Percentiles rank a stretch among this genome's conserved stretches.
Evolutionary conservation across 495 filamentous ascomycete species (phyloP).

Genomic region (Pseudevernia furfuracea): DNA sequence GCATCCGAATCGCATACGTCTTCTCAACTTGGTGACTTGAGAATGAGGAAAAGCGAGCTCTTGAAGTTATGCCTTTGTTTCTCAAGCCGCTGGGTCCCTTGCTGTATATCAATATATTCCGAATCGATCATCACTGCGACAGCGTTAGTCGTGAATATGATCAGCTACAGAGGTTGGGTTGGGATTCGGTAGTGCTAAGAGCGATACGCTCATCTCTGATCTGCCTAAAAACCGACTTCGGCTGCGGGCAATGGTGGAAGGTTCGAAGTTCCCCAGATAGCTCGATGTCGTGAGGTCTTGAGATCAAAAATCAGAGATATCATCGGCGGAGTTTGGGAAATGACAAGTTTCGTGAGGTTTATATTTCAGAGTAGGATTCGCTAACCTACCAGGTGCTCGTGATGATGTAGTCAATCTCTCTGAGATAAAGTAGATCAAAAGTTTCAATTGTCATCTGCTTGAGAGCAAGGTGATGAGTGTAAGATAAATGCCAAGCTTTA

Average conservation of each 20-base stretch:
- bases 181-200: background rate
- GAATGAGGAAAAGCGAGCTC: background rate
- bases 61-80: background rate
- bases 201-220: background rate
- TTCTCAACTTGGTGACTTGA: background rate
- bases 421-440: too few species aligned
- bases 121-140: background rate
- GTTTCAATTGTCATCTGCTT: too few species aligned
- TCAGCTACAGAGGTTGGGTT: background rate
- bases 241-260: slow-evolving; percentile 1
- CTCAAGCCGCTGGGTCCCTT: background rate
- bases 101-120: background rate
- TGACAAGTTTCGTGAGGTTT: too few species aligned
- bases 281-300: background rate
- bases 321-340: background rate
- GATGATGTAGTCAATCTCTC: too few species aligned
- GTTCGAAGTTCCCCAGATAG: background rate
- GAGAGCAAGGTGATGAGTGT: too few species aligned
- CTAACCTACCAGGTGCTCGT: too few species aligned
- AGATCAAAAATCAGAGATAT: background rate
- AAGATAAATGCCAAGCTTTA: too few species aligned
- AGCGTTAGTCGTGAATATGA: background rate
- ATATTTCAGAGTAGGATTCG: too few species aligned
- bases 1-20: background rate
- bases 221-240: background rate